A percentile compares a stretch with the other conserved stretches of the same genome.
Evolutionary conservation across 306 rosid genomes (phyloP).

Genomic region (Sindora glabra): DNA sequence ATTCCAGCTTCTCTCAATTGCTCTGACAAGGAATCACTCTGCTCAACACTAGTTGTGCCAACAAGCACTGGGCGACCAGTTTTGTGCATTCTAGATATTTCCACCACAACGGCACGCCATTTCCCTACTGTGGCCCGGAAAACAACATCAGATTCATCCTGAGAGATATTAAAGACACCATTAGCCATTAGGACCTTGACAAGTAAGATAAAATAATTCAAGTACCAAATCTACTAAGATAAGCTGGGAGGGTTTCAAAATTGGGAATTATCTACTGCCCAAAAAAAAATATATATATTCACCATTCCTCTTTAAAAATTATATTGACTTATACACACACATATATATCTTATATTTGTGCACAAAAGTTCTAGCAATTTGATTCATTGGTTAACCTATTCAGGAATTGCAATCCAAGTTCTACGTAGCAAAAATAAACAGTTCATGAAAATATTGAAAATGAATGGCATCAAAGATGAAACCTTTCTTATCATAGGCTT

Average conservation of each 20-base stretch:
- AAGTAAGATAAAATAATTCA: constrained; percentile 1
- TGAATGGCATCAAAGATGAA: constrained; percentile 16
- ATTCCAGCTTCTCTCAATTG: constrained; percentile 82
- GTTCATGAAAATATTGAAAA: constrained; percentile 1
- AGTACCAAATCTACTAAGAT: background rate
- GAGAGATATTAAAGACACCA: constrained; percentile 22
- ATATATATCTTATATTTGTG: background rate
- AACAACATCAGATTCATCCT: constrained; percentile 98
- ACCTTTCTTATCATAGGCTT: constrained; percentile 97
- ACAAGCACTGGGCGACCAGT: constrained; percentile 96
- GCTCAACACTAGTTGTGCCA: constrained; percentile 97
- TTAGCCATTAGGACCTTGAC: constrained; percentile 27
- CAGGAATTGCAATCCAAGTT: background rate
- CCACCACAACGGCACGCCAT: constrained; percentile 96
- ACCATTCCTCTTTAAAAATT: background rate
- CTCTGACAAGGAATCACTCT: constrained; percentile 82
- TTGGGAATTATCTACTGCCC: background rate
- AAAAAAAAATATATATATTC: constrained; percentile 9
- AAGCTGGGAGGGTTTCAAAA: background rate
- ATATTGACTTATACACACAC: background rate
- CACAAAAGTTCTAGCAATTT: background rate
- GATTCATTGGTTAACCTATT: constrained; percentile 11
- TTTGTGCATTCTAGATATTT: constrained; percentile 94
- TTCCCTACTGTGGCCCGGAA: constrained; percentile 85
- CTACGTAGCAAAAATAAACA: constrained; percentile 7